Conservation (phyloP, 371 early-diverging fungal genomes). For the Mucor piriformis region DNA sequence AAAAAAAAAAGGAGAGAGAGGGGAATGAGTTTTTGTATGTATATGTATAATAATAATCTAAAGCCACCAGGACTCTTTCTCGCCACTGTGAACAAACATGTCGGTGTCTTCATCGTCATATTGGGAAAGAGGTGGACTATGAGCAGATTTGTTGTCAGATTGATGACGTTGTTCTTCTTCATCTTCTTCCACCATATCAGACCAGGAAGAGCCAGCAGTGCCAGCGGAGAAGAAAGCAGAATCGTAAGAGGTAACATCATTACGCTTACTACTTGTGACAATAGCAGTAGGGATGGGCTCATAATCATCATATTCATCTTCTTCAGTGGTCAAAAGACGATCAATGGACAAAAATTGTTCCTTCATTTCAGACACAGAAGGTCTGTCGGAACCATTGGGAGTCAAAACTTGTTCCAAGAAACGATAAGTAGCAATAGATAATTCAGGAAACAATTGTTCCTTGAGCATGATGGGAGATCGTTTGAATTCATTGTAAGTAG, state of each 20-base stretch:
- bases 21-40: constrained; percentile 4
- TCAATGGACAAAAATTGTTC: constrained; percentile 34
- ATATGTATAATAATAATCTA: constrained; percentile 23
- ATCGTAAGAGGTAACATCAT: constrained; percentile 37
- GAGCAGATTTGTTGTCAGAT: constrained; percentile 11
- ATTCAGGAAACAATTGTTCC: constrained; percentile 54
- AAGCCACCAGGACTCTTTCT: constrained; percentile 56
- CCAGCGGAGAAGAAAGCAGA: constrained; percentile 47
- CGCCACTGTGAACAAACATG: constrained; percentile 46
- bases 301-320: constrained; percentile 38
- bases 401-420: constrained; percentile 39
- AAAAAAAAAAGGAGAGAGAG: not conserved
- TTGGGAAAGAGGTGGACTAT: constrained; percentile 6
- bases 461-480: constrained; percentile 53
- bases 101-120: constrained; percentile 41
- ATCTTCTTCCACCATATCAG: constrained; percentile 51
- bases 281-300: constrained; percentile 38
- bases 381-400: constrained; percentile 33
- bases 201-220: constrained; percentile 43
- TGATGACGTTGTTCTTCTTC: constrained; percentile 17
- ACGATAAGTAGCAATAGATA: constrained; percentile 38
- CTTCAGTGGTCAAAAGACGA: constrained; percentile 33
- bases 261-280: constrained; percentile 17
- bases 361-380: constrained; percentile 38
- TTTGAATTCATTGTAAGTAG: constrained; percentile 58